phyloP scores from a whole-genome alignment of 129 eudicot genomes.

The Scalesia atractyloides region DNA sequence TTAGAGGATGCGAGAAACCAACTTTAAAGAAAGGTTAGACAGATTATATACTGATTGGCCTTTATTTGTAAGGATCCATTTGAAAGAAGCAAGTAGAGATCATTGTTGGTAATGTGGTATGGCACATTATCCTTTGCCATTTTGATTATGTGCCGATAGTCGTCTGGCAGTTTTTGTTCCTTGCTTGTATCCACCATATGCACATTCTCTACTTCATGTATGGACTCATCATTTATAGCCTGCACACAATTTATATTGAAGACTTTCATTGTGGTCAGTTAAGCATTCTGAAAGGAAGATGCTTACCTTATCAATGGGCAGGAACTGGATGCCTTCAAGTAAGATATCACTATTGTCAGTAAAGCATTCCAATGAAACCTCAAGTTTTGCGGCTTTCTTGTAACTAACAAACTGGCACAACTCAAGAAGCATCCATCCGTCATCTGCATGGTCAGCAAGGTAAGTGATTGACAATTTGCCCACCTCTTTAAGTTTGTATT shows the following conservation, averaged over 20 bases:
- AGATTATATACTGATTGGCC: constrained; percentile 15
- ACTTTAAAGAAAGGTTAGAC: neutral
- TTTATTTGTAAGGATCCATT: constrained; percentile 24
- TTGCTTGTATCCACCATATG: neutral
- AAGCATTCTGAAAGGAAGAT: neutral
- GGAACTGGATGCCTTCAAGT: constrained; percentile 26
- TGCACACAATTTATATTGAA: neutral
- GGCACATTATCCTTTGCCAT: constrained; percentile 21
- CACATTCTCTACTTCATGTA: neutral
- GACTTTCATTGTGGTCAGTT: too few relatives aligned
- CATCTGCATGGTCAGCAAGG: constrained; percentile 12
- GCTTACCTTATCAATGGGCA: constrained; percentile 22
- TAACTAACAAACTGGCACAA: constrained; percentile 15
- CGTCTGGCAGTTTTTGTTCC: constrained; percentile 22
- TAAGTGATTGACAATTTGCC: constrained; percentile 1
- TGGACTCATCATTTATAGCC: neutral
- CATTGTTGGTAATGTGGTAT: constrained; percentile 6
- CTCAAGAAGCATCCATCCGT: constrained; percentile 22
- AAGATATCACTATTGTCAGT: neutral
- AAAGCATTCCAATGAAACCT: neutral
- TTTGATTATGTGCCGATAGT: constrained; percentile 15
- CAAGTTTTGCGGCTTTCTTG: constrained; percentile 24
- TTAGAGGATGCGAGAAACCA: neutral
- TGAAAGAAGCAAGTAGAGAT: constrained; percentile 29
- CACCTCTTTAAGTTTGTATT: constrained; percentile 13